A percentile compares a stretch with the other conserved stretches of the same genome.
These are phyloP conservation scores for Fraxinus cuspidata DNA, from an alignment of 257 asterid species.

Conservation along the genomic window DNA sequence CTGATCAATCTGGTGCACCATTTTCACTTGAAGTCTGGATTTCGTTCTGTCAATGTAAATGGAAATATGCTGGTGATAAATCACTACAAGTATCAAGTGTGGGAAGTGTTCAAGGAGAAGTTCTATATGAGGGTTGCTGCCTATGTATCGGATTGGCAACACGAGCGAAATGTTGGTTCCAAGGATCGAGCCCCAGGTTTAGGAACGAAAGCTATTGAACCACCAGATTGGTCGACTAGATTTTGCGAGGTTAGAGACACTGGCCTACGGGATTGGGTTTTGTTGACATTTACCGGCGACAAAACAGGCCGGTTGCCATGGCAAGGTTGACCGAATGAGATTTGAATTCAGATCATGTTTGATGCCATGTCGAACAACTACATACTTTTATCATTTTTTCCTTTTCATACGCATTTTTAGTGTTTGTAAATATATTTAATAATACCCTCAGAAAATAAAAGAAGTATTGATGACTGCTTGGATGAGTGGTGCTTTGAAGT, in stretches of 20 bases:
- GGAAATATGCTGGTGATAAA: conserved; percentile 51
- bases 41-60: conserved; percentile 34
- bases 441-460: too few species aligned
- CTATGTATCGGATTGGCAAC: conserved; percentile 81
- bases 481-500: too few species aligned
- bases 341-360: background rate
- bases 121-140: conserved; percentile 72
- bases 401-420: background rate
- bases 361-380: background rate
- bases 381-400: background rate
- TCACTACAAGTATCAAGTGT: conserved; percentile 83
- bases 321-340: conserved; percentile 33
- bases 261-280: conserved; percentile 46
- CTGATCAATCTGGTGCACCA: conserved; percentile 75
- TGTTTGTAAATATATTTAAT: too few species aligned
- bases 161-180: conserved; percentile 55
- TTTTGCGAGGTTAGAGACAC: conserved; percentile 70
- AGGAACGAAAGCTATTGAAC: conserved; percentile 74
- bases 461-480: too few species aligned
- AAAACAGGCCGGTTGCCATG: conserved; percentile 62
- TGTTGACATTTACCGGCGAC: conserved; percentile 36
- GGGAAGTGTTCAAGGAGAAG: conserved; percentile 84
- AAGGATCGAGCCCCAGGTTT: conserved; percentile 77
- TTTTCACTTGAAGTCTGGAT: conserved; percentile 53
- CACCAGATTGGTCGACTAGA: conserved; percentile 58